Evolutionary conservation across 768 basidiomycete species (phyloP).

Genomic region (Melanogaster broomeanus): DNA sequence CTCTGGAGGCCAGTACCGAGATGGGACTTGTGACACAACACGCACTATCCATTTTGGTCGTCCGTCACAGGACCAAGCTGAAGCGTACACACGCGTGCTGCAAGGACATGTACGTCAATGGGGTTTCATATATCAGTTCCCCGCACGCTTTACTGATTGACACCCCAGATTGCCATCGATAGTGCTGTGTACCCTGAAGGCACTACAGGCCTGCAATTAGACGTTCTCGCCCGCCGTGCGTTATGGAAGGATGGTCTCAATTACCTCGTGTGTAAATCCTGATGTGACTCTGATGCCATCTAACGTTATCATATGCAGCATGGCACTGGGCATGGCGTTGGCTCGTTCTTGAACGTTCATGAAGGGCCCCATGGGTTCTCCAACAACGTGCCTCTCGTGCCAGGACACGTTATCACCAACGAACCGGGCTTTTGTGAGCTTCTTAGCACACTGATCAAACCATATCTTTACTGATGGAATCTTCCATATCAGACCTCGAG

Average conservation of each 20-base stretch:
- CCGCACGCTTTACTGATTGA: slow-evolving; percentile 18
- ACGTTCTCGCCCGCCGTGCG: slow-evolving; percentile 87
- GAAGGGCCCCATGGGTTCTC: slow-evolving; percentile 84
- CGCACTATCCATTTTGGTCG: slow-evolving; percentile 85
- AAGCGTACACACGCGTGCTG: slow-evolving; percentile 92
- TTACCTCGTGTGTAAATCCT: slow-evolving; percentile 56
- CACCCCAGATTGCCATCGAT: slow-evolving; percentile 82
- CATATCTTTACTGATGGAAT: slow-evolving; percentile 15
- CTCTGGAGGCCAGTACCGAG: slow-evolving; percentile 86
- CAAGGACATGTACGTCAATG: slow-evolving; percentile 85
- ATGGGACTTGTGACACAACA: slow-evolving; percentile 88
- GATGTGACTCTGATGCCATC: slow-evolving; percentile 5
- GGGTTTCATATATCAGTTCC: slow-evolving; percentile 16
- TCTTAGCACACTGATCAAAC: slow-evolving; percentile 7
- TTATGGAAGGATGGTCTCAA: slow-evolving; percentile 87
- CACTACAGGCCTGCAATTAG: slow-evolving; percentile 79
- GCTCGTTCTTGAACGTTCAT: slow-evolving; percentile 83
- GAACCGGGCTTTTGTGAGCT: slow-evolving; percentile 90
- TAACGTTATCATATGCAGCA: slow-evolving; percentile 51
- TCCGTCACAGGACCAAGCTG: slow-evolving; percentile 82
- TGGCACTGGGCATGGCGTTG: slow-evolving; percentile 91
- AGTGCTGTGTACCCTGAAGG: slow-evolving; percentile 88
- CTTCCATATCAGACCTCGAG: slow-evolving; percentile 55
- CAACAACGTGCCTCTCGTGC: slow-evolving; percentile 63
- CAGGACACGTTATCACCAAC: slow-evolving; percentile 92